Evolutionary conservation across 2,329 filamentous ascomycete species (phyloP), one percentile per base, ranked within the genome.

Genomic region (Fusarium buxicola): DNA sequence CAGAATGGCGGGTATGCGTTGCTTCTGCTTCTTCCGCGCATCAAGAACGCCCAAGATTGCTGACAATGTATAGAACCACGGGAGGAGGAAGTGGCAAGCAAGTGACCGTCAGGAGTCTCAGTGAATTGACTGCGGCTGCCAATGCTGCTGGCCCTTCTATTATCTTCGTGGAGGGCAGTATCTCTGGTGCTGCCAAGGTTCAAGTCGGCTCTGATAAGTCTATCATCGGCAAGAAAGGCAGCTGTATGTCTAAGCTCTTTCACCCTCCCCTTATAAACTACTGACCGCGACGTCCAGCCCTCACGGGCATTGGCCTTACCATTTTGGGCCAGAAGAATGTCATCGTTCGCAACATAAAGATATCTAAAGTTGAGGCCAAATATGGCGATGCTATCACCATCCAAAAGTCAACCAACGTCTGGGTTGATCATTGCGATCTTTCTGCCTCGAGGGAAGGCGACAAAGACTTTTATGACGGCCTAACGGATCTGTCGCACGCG

Each of bases 331-430:
- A 69, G 21, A 59, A 59, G 39, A 87, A 87, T 62, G 84, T 87
- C 44, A 86, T 87, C 53, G 70, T 87, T 44, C 82, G 81, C 41
- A 87, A 87, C 74, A 70, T 87, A 32, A 82, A 81, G 61, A 80
- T 85, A 59, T 71, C 77, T 58, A 81, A 84, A 54, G 80, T 85
- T 2, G 63, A 63, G n/a, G 75, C 78, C 7, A 72, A 76, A 8
- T 74, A 77, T 28, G 82, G 82, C 32, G 85, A 87, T 70, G 79
- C 82, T 34, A 77, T 87, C 49, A 78, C 79, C 3, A 76, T 85
- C 4, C 78, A 86, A 59, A 68, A 71, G 3, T 75, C 78, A 2
- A 78, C 71, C 5, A 82, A 83, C 51, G 77, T 87, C 25, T 82
- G 80, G 80, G 70, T 82, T 39, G 80, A 81, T 32, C 80, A 82